These are phyloP conservation scores for Cytospora piceicola DNA, from an alignment of 2,329 filamentous ascomycete species.

Conservation along the genomic window DNA sequence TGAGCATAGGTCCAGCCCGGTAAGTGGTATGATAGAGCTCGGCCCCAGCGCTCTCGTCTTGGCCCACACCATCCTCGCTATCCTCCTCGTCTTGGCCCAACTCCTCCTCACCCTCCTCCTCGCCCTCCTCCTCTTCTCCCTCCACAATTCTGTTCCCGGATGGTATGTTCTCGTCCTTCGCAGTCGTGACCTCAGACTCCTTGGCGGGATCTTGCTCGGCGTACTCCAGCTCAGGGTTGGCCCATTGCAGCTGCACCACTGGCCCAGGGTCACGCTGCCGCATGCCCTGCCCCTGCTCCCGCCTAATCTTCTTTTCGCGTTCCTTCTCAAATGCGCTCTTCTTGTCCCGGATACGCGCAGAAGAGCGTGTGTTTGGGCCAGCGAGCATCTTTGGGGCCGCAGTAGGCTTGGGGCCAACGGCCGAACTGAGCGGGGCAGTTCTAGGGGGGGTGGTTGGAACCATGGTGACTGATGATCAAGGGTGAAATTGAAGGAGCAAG, in stretches of 20 bases:
- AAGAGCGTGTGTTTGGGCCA: background rate
- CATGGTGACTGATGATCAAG: background rate
- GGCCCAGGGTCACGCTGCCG: background rate
- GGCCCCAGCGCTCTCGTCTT: background rate
- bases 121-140: background rate
- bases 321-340: conserved; percentile 5
- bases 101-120: background rate
- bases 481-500: background rate
- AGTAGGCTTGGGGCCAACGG: background rate
- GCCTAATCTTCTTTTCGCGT: background rate
- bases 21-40: conserved; percentile 1
- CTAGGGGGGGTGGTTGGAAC: background rate
- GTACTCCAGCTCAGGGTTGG: background rate
- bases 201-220: background rate
- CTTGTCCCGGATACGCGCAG: conserved; percentile 1
- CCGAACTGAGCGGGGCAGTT: background rate
- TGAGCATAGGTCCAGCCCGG: background rate
- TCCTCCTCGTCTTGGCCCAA: too few species aligned
- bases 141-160: background rate
- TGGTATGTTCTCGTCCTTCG: background rate
- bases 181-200: background rate
- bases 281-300: background rate
- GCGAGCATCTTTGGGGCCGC: background rate
- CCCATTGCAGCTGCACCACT: background rate
- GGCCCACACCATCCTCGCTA: background rate